Evolutionary conservation across 2,329 filamentous ascomycete species (phyloP).

Genomic region (Alternaria brassicae): DNA sequence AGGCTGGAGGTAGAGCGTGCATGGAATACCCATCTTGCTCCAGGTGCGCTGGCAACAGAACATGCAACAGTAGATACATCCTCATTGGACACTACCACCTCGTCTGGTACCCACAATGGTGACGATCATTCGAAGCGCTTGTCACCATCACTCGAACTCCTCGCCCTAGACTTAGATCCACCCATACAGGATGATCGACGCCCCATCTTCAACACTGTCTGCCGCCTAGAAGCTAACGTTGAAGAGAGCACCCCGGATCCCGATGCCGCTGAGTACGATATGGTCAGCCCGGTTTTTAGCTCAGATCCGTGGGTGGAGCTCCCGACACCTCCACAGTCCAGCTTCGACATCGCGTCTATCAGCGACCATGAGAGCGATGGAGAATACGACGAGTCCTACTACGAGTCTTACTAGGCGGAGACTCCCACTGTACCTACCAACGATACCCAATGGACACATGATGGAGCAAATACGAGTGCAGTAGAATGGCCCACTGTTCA

Average conservation of each 20-base stretch:
- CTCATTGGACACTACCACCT: neutral
- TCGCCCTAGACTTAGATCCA: neutral
- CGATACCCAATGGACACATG: neutral
- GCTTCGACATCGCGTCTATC: neutral
- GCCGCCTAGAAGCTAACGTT: neutral
- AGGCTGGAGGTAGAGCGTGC: neutral
- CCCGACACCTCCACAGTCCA: neutral
- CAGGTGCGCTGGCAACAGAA: neutral
- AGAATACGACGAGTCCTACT: neutral
- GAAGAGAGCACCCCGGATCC: neutral
- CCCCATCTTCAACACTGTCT: neutral
- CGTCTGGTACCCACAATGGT: neutral
- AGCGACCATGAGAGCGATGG: neutral
- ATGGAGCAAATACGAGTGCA: conserved; percentile 7
- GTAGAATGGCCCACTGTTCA: conserved; percentile 29
- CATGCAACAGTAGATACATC: neutral
- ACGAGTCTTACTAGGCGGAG: neutral
- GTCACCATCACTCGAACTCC: neutral
- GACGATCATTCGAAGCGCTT: neutral
- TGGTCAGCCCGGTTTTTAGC: neutral
- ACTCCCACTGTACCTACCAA: neutral
- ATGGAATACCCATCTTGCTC: neutral
- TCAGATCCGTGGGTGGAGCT: neutral
- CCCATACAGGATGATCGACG: neutral
- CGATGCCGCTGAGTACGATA: neutral